A percentile compares a stretch with the other conserved stretches of the same genome.
These are phyloP conservation scores for Pestalotiopsis sp. DNA, from an alignment of 2,329 filamentous ascomycete genomes.

Conservation along the genomic window DNA sequence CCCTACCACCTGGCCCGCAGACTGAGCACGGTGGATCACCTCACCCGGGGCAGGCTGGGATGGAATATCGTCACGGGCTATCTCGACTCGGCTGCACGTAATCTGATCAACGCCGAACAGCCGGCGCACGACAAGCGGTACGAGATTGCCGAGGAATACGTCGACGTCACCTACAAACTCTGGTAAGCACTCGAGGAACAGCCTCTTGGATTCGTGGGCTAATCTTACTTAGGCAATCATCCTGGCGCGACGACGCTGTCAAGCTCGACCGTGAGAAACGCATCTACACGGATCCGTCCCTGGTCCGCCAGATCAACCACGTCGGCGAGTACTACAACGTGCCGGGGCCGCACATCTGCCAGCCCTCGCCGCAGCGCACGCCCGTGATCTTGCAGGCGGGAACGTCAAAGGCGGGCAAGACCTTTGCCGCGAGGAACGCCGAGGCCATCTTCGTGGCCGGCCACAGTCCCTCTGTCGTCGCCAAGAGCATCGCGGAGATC, in stretches of 20 bases:
- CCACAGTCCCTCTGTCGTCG: constrained; percentile 5
- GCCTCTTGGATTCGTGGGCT: neutral
- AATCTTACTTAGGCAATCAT: constrained; percentile 3
- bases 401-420: constrained; percentile 9
- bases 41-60: constrained; percentile 58
- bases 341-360: constrained; percentile 11
- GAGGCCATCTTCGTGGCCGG: constrained; percentile 11
- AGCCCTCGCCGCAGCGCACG: constrained; percentile 9
- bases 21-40: constrained; percentile 60
- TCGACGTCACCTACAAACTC: constrained; percentile 58
- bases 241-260: constrained; percentile 10
- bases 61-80: constrained; percentile 60
- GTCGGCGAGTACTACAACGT: constrained; percentile 8
- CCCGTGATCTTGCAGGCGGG: constrained; percentile 11
- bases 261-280: constrained; percentile 2
- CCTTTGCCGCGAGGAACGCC: constrained; percentile 9
- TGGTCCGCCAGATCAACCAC: constrained; percentile 10
- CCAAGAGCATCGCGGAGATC: constrained; percentile 10
- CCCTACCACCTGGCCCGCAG: constrained; percentile 60
- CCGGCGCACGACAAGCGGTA: constrained; percentile 63
- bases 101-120: constrained; percentile 55
- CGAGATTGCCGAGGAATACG: constrained; percentile 58
- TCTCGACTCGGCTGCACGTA: constrained; percentile 59
- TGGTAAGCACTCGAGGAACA: neutral
- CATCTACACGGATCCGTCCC: constrained; percentile 6